phyloP scores from a whole-genome alignment of 306 rosid genomes.

The Inga oerstediana region DNA sequence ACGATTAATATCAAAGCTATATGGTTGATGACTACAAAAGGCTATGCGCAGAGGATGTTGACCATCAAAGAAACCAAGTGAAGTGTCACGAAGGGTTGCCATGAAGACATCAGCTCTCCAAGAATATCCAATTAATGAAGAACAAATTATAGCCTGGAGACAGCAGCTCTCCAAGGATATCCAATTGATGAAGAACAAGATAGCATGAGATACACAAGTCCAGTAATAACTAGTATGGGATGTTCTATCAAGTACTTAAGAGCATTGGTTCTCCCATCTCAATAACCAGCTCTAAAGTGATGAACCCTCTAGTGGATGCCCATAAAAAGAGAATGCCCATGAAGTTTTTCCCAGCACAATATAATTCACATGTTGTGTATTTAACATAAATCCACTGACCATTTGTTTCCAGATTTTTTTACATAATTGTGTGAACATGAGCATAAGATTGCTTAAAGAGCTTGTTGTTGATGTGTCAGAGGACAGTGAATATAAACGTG shows the following conservation, averaged over 20 bases:
- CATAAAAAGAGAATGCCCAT: not conserved
- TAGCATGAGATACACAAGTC: not conserved
- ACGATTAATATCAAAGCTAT: not conserved
- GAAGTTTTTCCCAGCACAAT: not conserved
- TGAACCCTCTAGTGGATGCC: not conserved
- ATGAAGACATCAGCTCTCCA: not conserved
- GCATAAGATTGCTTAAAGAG: constrained; percentile 10
- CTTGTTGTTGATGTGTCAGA: not conserved
- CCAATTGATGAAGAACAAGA: not conserved
- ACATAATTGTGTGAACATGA: constrained; percentile 5
- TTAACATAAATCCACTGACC: not conserved
- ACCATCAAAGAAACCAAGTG: not conserved
- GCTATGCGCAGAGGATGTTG: not conserved
- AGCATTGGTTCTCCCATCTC: not conserved
- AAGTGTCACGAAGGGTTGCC: not conserved
- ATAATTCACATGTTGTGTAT: constrained; percentile 6
- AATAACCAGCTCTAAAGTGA: not conserved
- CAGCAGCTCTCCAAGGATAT: not conserved
- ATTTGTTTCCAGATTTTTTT: not conserved
- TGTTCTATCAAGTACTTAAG: not conserved
- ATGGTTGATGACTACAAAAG: not conserved
- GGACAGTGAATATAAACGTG: not conserved
- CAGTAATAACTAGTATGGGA: not conserved
- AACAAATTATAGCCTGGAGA: not conserved
- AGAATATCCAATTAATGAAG: not conserved